These are phyloP conservation scores for Colletotrichum karsti DNA, from an alignment of 2,329 filamentous ascomycete species.

Conservation along the genomic window DNA sequence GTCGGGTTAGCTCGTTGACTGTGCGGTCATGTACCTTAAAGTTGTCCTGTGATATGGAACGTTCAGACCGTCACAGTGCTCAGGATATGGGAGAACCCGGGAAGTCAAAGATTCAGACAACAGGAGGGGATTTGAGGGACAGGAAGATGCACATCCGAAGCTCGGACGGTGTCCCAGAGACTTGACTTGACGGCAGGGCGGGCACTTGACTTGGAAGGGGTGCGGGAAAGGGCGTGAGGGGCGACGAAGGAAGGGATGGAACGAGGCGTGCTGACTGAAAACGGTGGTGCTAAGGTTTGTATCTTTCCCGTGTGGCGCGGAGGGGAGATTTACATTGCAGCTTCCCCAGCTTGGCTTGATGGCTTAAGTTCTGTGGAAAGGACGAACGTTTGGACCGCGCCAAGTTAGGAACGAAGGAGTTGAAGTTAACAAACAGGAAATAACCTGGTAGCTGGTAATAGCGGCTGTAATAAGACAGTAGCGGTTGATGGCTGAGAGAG, in stretches of 20 bases:
- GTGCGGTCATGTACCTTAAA: neutral
- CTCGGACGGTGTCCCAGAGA: neutral
- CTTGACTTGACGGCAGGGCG: constrained; percentile 1
- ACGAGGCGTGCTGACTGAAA: constrained; percentile 10
- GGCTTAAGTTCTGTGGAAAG: neutral
- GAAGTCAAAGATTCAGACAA: neutral
- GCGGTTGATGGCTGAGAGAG: neutral
- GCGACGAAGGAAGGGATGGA: constrained; percentile 10
- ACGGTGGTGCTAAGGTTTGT: constrained; percentile 3
- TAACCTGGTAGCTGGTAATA: neutral
- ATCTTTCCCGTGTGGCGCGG: neutral
- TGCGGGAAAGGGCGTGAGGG: neutral
- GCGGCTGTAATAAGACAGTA: neutral
- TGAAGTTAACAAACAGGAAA: neutral
- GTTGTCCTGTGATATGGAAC: neutral
- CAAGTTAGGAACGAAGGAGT: neutral
- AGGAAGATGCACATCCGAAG: neutral
- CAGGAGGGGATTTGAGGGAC: neutral
- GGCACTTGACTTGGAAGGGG: constrained; percentile 1
- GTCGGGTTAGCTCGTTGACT: neutral
- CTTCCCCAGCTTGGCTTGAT: neutral
- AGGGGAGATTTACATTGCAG: neutral
- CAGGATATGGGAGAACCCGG: neutral
- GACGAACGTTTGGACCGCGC: neutral
- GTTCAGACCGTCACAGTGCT: neutral